phyloP scores from a whole-genome alignment of 768 basidiomycete species.

The Daedaleopsis nitida region DNA sequence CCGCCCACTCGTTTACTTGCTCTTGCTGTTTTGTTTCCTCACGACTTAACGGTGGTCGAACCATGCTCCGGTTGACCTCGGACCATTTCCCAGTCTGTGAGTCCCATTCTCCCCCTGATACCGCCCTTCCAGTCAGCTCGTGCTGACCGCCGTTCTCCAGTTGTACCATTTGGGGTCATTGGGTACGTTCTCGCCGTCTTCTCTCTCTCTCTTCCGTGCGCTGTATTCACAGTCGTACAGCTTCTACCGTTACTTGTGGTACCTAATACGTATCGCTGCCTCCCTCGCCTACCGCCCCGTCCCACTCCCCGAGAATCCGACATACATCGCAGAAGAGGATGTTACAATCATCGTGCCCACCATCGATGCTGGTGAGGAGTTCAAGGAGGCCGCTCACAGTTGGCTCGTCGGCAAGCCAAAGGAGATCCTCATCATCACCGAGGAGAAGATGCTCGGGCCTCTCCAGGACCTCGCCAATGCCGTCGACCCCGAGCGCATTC shows the following conservation, averaged over 20 bases:
- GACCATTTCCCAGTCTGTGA: constrained; percentile 90
- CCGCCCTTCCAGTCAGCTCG: not conserved
- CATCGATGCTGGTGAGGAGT: constrained; percentile 94
- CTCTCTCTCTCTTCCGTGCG: not conserved
- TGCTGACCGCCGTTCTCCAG: constrained; percentile 41
- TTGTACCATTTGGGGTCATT: constrained; percentile 88
- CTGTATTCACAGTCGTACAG: constrained; percentile 38
- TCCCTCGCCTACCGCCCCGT: constrained; percentile 82
- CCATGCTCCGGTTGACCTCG: constrained; percentile 87
- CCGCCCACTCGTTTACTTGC: constrained; percentile 19
- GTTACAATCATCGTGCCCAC: constrained; percentile 97
- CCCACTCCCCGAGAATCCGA: constrained; percentile 86
- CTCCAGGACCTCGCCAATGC: constrained; percentile 87
- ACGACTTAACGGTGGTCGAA: constrained; percentile 19
- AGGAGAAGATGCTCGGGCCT: constrained; percentile 89
- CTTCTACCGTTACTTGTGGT: constrained; percentile 95
- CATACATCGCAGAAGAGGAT: constrained; percentile 87
- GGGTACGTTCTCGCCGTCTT: constrained; percentile 48
- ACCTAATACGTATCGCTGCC: constrained; percentile 81
- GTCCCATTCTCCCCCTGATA: constrained; percentile 32
- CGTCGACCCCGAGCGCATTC: constrained; percentile 82
- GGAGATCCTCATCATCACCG: constrained; percentile 75
- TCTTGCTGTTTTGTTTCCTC: constrained; percentile 15
- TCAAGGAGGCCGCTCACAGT: constrained; percentile 88
- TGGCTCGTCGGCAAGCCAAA: constrained; percentile 94